A percentile compares a stretch with the other conserved stretches of the same genome.
Conservation (phyloP, 768 basidiomycete species). For the Clavaria fumosa region DNA sequence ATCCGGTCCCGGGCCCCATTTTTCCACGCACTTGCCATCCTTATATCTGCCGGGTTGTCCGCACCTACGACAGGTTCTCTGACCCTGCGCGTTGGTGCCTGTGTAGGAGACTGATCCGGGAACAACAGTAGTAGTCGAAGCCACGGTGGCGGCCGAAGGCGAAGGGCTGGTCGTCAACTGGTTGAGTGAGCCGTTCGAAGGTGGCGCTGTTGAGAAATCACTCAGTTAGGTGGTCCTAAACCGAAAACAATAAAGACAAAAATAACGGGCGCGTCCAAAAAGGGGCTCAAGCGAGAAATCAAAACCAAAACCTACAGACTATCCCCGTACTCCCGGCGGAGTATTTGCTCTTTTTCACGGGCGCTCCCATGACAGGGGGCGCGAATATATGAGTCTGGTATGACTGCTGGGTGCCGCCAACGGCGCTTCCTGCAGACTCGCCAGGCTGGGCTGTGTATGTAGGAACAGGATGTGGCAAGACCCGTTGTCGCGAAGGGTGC, state of each 20-base stretch:
- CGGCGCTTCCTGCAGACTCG: too few species aligned
- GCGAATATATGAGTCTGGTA: conserved; percentile 61
- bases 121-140: conserved; percentile 1
- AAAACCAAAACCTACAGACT: background rate
- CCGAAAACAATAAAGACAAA: conserved; percentile 4
- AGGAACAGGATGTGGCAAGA: too few species aligned
- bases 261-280: conserved; percentile 2
- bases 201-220: background rate
- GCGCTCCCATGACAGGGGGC: conserved; percentile 57
- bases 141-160: too few species aligned
- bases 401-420: too few species aligned
- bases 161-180: too few species aligned
- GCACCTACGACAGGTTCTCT: conserved; percentile 66
- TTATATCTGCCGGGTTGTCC: conserved; percentile 63
- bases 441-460: too few species aligned
- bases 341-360: conserved; percentile 49
- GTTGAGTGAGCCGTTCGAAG: too few species aligned
- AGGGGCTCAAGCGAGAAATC: background rate
- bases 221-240: background rate
- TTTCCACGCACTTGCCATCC: conserved; percentile 76
- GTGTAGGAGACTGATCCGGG: conserved; percentile 23
- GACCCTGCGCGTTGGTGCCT: conserved; percentile 43
- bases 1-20: conserved; percentile 76
- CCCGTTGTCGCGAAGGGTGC: too few species aligned
- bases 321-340: conserved; percentile 10